A percentile compares a stretch with the other conserved stretches of the same genome.
These are phyloP conservation scores for Aspergillus sp. DNA, from an alignment of 2,329 filamentous ascomycete genomes.

Conservation along the genomic window DNA sequence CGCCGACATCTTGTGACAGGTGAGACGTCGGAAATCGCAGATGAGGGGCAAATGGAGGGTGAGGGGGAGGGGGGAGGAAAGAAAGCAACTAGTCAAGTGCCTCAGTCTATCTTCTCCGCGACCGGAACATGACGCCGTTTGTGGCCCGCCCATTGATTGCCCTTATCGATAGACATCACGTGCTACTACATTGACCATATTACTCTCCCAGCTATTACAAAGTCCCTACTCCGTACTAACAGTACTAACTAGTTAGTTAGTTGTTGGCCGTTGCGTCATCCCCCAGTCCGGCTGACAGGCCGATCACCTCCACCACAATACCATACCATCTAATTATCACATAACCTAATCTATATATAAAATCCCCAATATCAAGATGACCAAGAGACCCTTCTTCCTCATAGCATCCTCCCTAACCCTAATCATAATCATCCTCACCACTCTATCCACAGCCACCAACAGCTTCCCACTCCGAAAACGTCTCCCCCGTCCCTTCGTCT, in stretches of 20 bases:
- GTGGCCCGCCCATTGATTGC: constrained; percentile 16
- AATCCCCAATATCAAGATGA: background rate
- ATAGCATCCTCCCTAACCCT: constrained; percentile 7
- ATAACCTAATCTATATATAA: background rate
- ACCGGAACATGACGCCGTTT: constrained; percentile 25
- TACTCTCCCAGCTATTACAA: background rate
- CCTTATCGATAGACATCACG: constrained; percentile 31
- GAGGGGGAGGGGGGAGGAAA: background rate
- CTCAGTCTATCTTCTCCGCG: constrained; percentile 15
- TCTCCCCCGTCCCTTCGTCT: constrained; percentile 21
- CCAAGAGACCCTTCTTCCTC: constrained; percentile 5
- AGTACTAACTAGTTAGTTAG: background rate
- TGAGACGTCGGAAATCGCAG: background rate
- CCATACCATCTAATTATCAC: background rate
- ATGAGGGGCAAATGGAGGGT: constrained; percentile 1
- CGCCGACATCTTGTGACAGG: constrained; percentile 47
- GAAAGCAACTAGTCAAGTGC: constrained; percentile 2
- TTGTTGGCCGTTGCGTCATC: constrained; percentile 26
- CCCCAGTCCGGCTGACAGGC: constrained; percentile 2
- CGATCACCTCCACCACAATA: background rate
- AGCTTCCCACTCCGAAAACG: constrained; percentile 24
- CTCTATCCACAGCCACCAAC: constrained; percentile 16
- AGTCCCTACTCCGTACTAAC: too few relatives aligned
- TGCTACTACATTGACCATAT: constrained; percentile 5
- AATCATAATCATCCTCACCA: constrained; percentile 16